Evolutionary conservation across 2,329 filamentous ascomycete genomes (phyloP), one percentile per base, ranked within the genome.

Genomic region (Alternaria alternata): DNA sequence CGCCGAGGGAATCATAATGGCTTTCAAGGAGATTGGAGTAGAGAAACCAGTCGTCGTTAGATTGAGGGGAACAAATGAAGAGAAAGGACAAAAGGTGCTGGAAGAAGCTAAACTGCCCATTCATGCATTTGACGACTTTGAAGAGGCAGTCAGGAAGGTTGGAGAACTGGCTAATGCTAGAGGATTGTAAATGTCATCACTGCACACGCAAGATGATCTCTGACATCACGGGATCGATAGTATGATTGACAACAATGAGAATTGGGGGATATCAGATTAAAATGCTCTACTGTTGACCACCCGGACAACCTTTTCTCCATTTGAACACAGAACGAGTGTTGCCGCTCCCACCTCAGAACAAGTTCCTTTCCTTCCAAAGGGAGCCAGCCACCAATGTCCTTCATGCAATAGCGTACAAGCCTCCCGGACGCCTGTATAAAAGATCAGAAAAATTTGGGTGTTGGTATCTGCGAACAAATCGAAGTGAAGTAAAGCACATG

Each of bases 51-150:
- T 94, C 1, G 90, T 94, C n/a, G 91, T 94, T 30, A 84, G 91
- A 65, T 84, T 94, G 63, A 83, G 90, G 62, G 91, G 91, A 7
- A 93, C 91, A 14, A 91, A 91, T 68, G 91, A 94, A 79, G 84
- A 85, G 68, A 81, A 86, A 64, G 91, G 90, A 7, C 88, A 89
- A 81, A 84, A 82, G 73, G 86, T 93, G 72, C 89, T 94, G 74
- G 83, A 82, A 1, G 84, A 89, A 71, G 92, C 89, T 71, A 87
- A 88, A 1, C 79, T 94, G 68, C 85, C 85, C 34, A 79, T 94
- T 54, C 87, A 87, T 75, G 90, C 89, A 0, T 93, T 88, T 79
- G 90, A 93, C 77, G 87, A 88, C 63, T 93, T 93, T 73, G 88
- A 91, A 62, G 88, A 91, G 74, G 91, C 91, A 39, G 74, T 77